Percentiles rank a stretch among this genome's conserved stretches.
Conservation (phyloP, 2,329 filamentous ascomycete species). For the Lasiodiplodia citricola region DNA sequence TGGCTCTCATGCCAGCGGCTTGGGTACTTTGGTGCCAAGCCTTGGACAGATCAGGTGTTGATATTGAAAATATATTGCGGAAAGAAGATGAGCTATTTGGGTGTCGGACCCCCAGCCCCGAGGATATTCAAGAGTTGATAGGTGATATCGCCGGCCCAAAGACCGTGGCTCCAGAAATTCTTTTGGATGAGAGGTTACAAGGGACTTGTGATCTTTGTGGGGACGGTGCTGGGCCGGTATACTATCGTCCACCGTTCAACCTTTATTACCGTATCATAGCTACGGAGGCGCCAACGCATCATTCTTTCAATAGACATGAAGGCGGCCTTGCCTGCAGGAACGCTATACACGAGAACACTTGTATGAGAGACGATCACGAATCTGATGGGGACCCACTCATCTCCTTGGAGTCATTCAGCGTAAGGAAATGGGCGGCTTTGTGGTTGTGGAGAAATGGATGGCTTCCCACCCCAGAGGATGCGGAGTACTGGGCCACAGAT, state of each 20-base stretch:
- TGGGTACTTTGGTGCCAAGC: not conserved
- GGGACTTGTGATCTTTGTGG: not conserved
- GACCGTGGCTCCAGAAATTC: not conserved
- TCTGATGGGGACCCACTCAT: rapidly evolving
- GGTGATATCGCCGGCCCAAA: not conserved
- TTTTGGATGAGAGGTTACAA: not conserved
- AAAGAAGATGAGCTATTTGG: not conserved
- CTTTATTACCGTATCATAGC: not conserved
- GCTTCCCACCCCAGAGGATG: not conserved
- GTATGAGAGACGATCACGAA: not conserved
- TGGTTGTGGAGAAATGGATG: not conserved
- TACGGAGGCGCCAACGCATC: rapidly evolving
- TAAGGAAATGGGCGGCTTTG: not conserved
- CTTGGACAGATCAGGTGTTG: not conserved
- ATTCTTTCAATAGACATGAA: not conserved
- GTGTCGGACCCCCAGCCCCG: not conserved
- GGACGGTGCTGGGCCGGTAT: not conserved
- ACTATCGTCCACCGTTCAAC: not conserved
- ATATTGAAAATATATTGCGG: not conserved
- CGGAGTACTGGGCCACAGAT: not conserved
- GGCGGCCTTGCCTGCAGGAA: not conserved
- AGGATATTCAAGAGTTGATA: not conserved
- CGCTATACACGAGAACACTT: rapidly evolving
- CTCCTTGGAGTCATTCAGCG: not conserved
- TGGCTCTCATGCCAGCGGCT: not conserved